Base-by-base conservation (phyloP, 257 asterid genomes). In the Misopates orontium region DNA sequence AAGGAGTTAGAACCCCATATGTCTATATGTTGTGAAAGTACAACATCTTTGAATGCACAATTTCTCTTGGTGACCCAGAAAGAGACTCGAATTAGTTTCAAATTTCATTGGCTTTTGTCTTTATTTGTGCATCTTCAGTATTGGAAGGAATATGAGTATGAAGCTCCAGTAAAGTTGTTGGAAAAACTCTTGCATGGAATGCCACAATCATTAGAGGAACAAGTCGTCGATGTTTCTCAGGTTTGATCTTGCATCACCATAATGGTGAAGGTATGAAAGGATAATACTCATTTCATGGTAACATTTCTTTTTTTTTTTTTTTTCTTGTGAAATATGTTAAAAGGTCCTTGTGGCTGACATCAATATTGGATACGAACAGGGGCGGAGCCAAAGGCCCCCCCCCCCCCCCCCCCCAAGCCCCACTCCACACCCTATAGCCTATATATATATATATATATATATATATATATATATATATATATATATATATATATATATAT, bases 291-390 rank as follows among this genome's bases (percentile, higher is more conserved):
- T 63, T 25, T 31, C 40, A 42, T 58, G 36, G 25, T 63, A 67
- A 31, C 74, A 31, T n/a, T n/a, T n/a, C n/a, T n/a, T n/a, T n/a
- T n/a, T n/a, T 5, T 69, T 53, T 41, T 65, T 11, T 51, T 78
- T 76, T 24, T 62, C 24, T 25, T 68, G 51, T 67, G 59, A 62
- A 82, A 61, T 67, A 36, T 68, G 21, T 60, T 23, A 28, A 16
- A 62, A 89, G 98, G 97, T 93, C 64, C 95, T 93, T 39, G 98
- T 93, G 69, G 97, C 97, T 24, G 98, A 93, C 82, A 87, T 93
- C 75, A 93, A 93, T 64, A 89, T 93, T 41, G 97, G 98, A 45
- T 93, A 90, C 18, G 98, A 93, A 74, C n/a, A n/a, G n/a, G n/a
- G n/a, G n/a, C n/a, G n/a, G n/a, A n/a, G n/a, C n/a, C n/a, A n/a